Evolutionary conservation across 495 filamentous ascomycete species (phyloP), one percentile per base, ranked within the genome.

Genomic region (Hypoxylon lenormandii): DNA sequence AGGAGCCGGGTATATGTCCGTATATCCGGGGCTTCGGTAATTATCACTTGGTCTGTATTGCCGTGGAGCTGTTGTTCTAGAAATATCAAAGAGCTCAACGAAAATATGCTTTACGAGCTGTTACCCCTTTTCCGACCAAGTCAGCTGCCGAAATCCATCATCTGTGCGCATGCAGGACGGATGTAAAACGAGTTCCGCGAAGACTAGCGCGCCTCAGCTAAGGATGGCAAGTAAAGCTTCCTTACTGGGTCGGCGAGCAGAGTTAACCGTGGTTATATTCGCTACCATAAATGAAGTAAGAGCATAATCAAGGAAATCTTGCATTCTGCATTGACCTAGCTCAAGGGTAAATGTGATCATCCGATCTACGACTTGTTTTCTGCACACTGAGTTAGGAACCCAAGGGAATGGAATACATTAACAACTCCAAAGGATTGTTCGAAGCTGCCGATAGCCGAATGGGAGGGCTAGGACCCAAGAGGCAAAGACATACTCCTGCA

Each of bases 131-230:
- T 60, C 23, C 21, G 26, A 46, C 18, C 21, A 49, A 30, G 0
- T 30, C 21, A 43, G 40, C 36, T 64, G 46, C 47, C 54, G 21
- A 33, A 65, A 59, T 36, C 45, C 50, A 60, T 43, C 49, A 57
- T 28, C 47, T 37, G 46, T 49, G 61, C 33, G 54, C 49, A 28
- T 69, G 69, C 72, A 63, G 48, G 37, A 49, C 57, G 62, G 40
- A 42, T 8, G 43, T 21, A 48, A 16, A 47, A 18, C 16, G 40
- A 23, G 13, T 45, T 61, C 67, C 50, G 42, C 49, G 55, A 28
- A 12, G 19, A 11, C 7, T 19, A 19, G 15, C 2, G 46, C 13
- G 15, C 21, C 22, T 36, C 37, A 42, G 28, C 18, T 48, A 33
- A 33, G n/a, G 26, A 28, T 2, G 1, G n/a, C 23, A 37, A 46